phyloP scores from a whole-genome alignment of 257 asterid genomes.

The Verbena officinalis region DNA sequence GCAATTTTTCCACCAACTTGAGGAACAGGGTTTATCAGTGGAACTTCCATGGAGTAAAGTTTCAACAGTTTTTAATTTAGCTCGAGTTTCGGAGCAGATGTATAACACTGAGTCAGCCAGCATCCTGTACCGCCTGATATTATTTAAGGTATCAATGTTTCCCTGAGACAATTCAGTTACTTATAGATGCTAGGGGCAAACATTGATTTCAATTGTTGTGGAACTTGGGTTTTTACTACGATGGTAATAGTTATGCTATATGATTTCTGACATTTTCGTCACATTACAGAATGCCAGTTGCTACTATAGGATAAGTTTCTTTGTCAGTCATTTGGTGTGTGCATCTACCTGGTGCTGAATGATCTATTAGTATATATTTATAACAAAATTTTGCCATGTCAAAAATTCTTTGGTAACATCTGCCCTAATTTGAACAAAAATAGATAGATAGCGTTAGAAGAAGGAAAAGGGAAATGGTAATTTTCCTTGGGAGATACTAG shows the following conservation, averaged over 20 bases:
- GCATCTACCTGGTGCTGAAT: constrained; percentile 6
- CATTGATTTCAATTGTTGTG: not conserved
- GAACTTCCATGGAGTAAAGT: constrained; percentile 94
- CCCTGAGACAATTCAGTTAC: constrained; percentile 20
- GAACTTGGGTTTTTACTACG: constrained; percentile 1
- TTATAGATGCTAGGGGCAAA: constrained; percentile 14
- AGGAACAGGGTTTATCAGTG: constrained; percentile 69
- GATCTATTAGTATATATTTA: not conserved
- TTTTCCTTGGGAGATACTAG: not conserved
- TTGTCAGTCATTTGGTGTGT: constrained; percentile 3
- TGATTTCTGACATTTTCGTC: constrained; percentile 6
- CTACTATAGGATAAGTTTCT: constrained; percentile 4
- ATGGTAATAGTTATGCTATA: not conserved
- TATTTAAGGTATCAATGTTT: constrained; percentile 64
- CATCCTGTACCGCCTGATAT: constrained; percentile 76
- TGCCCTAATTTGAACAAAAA: constrained; percentile 12
- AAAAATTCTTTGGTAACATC: not conserved
- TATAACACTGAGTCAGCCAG: constrained; percentile 82
- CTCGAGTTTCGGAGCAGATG: constrained; percentile 84
- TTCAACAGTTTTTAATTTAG: constrained; percentile 81
- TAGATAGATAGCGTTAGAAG: not conserved
- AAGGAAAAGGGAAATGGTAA: not conserved
- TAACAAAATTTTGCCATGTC: not conserved
- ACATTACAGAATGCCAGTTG: constrained; percentile 20
- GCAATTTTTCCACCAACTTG: constrained; percentile 69